Conservation (phyloP, 208 protist species). For the Tritrichomonas musculus region DNA sequence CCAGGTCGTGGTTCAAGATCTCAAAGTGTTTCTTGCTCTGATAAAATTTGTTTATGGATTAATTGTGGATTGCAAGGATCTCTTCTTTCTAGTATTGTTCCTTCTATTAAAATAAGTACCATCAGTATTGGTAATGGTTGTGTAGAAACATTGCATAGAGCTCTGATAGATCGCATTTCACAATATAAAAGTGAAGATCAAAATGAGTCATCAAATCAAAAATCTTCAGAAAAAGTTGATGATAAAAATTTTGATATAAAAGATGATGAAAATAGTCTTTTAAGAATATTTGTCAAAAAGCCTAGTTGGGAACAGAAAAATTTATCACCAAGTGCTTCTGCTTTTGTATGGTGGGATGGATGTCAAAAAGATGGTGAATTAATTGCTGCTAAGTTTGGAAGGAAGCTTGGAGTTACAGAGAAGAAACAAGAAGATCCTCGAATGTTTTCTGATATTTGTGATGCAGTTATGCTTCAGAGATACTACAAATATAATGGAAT, state of each 20-base stretch:
- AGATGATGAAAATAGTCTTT: no score
- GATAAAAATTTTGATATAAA: no score
- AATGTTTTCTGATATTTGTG: background rate
- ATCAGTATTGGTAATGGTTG: background rate
- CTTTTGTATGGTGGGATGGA: background rate
- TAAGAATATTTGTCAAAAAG: background rate
- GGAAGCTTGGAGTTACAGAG: background rate
- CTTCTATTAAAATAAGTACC: background rate
- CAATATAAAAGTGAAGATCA: background rate
- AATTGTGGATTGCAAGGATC: background rate
- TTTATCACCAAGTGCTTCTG: background rate
- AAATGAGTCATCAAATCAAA: no score
- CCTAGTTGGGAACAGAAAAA: background rate
- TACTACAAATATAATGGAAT: background rate
- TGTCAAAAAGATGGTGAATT: conserved; percentile 14
- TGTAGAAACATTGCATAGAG: background rate
- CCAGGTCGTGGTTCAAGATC: background rate
- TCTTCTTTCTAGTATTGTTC: background rate
- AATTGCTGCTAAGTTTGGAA: background rate
- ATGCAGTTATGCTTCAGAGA: background rate
- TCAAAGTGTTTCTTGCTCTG: background rate
- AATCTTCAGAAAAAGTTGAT: no score
- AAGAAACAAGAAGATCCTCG: background rate
- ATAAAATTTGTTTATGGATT: background rate
- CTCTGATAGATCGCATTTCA: background rate